Base-by-base conservation (phyloP, 306 rosid genomes). In the Gleditsia sinensis region DNA sequence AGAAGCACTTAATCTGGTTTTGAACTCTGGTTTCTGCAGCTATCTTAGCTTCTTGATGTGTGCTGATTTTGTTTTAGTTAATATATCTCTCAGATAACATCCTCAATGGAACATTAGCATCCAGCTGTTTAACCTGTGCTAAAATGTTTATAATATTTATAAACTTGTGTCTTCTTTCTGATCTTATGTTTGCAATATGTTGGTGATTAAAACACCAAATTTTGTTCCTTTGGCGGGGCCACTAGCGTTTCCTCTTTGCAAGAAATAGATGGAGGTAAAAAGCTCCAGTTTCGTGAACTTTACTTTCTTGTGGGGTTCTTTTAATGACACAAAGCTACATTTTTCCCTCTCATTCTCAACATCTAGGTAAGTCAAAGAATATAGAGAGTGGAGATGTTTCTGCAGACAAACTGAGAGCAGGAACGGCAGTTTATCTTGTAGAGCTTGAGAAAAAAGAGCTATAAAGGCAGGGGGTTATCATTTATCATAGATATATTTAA, bases 361-460 rank as follows among this genome's bases (percentile, higher is more conserved):
- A 57, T 57, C 5, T 20, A 88, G 91, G 21, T 39, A 76, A 70
- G 57, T n/a, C 77, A 7, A 78, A 17, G 39, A 89, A 94, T 74
- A 12, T 74, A 11, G 97, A 94, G 68, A 49, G 53, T 23, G 84
- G 76, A 40, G 24, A 21, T 53, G 60, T 11, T 62, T 58, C 86
- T 3, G 34, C 42, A 11, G 82, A 57, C 28, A 85, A 78, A 49
- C 74, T 80, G 0, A 55, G 80, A 80, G 93, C 85, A 20, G 94
- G 98, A 70, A 89, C 86, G 12, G 96, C 90, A 28, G 84, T 46
- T 71, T 94, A 86, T 74, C 97, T 94, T 74, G 32, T 91, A 48
- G 85, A 91, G 65, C 87, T 89, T 61, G 97, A 94, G 83, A 86
- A 78, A 82, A 76, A 85, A 87, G 98, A 84, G 75, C 97, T 25